A percentile compares a stretch with the other conserved stretches of the same genome.
Conservation (phyloP, 768 basidiomycete species). For the Hemileccinum impolitum region DNA sequence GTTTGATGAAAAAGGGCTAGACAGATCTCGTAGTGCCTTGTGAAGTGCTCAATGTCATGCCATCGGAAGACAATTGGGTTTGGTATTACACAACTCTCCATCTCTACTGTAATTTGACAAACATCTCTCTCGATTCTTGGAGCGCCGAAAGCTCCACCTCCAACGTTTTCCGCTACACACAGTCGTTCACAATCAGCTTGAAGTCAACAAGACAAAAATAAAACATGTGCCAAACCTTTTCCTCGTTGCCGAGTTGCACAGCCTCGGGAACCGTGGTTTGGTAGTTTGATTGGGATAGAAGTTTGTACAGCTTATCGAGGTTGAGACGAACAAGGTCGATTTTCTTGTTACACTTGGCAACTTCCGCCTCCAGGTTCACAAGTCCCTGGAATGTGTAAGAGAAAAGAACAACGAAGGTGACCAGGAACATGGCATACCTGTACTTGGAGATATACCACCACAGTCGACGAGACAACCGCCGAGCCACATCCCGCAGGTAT, state of each 20-base stretch:
- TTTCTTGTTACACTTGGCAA: slow-evolving; percentile 89
- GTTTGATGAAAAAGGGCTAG: too few relatives aligned
- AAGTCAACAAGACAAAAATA: not conserved
- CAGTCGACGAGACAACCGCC: slow-evolving; percentile 67
- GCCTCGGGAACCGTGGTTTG: slow-evolving; percentile 73
- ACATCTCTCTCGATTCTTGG: slow-evolving; percentile 70
- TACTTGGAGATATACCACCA: slow-evolving; percentile 82
- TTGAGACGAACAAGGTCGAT: slow-evolving; percentile 62
- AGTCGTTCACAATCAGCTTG: not conserved
- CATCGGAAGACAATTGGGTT: too few relatives aligned
- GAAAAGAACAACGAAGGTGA: not conserved
- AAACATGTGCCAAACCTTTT: slow-evolving; percentile 58
- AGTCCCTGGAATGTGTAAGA: slow-evolving; percentile 57
- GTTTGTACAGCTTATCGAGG: slow-evolving; percentile 73
- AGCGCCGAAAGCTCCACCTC: slow-evolving; percentile 80
- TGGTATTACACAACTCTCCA: too few relatives aligned
- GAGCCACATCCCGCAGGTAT: slow-evolving; percentile 89
- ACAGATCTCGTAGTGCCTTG: too few relatives aligned
- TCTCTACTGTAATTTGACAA: slow-evolving; percentile 56
- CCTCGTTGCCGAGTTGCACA: slow-evolving; percentile 27
- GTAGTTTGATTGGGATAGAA: slow-evolving; percentile 73
- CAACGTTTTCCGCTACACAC: slow-evolving; percentile 60
- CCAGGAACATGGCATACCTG: slow-evolving; percentile 47
- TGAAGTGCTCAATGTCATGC: too few relatives aligned
- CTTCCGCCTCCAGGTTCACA: slow-evolving; percentile 84